These are phyloP conservation scores for Citrus maxima DNA, from an alignment of 345 rosid genomes.

Conservation along the genomic window DNA sequence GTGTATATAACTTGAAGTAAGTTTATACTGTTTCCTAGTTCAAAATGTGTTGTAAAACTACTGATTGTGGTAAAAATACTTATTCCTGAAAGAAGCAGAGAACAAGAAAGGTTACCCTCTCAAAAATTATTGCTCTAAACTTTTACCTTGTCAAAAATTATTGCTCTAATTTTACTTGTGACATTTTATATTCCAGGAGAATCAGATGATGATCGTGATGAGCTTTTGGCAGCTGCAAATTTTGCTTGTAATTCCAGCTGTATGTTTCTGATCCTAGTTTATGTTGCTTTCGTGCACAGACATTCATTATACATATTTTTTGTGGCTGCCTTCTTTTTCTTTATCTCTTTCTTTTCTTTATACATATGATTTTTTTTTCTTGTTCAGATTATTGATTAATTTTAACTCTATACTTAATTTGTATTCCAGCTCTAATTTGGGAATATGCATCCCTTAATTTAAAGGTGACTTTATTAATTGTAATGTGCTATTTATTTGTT, in stretches of 20 bases:
- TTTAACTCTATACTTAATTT: not conserved
- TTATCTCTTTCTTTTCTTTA: not conserved
- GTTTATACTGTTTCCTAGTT: not conserved
- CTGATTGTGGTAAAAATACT: not conserved
- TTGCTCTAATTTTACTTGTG: constrained; percentile 2
- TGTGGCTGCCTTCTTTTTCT: not conserved
- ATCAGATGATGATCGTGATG: constrained; percentile 54
- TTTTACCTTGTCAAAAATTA: not conserved
- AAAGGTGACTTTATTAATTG: too few relatives aligned
- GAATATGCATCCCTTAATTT: too few relatives aligned
- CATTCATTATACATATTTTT: not conserved
- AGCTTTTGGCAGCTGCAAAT: constrained; percentile 47
- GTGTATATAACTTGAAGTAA: not conserved
- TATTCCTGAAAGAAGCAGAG: not conserved
- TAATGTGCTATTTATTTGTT: not conserved
- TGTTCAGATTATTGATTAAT: too few relatives aligned
- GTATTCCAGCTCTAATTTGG: not conserved
- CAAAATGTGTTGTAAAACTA: not conserved
- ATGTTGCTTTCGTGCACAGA: not conserved
- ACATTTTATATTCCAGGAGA: constrained; percentile 33
- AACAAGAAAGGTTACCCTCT: not conserved
- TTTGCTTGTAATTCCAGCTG: constrained; percentile 45
- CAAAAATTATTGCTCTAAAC: constrained; percentile 9
- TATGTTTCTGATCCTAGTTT: constrained; percentile 23
- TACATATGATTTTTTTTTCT: not conserved